These are phyloP conservation scores for Smittium culicis DNA, from an alignment of 371 early-diverging fungal species.

Conservation along the genomic window DNA sequence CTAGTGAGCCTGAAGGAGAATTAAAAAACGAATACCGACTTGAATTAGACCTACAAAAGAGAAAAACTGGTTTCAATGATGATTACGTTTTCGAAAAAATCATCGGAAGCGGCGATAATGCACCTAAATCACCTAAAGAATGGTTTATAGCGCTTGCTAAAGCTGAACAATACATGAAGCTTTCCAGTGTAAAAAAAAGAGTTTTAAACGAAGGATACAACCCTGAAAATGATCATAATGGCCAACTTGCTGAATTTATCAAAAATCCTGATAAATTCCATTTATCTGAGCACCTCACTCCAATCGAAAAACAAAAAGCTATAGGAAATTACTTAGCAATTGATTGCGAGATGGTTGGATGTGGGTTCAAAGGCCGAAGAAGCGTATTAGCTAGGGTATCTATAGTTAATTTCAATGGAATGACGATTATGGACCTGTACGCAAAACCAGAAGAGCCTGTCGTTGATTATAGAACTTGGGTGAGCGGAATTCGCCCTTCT, in stretches of 20 bases:
- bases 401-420: slow-evolving; percentile 86
- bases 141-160: slow-evolving; percentile 8
- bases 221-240: background rate
- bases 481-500: slow-evolving; percentile 84
- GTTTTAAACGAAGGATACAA: background rate
- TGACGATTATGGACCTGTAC: slow-evolving; percentile 66
- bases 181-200: background rate
- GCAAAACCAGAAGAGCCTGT: slow-evolving; percentile 69
- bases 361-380: slow-evolving; percentile 62
- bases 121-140: slow-evolving; percentile 8
- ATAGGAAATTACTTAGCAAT: slow-evolving; percentile 77
- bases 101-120: background rate
- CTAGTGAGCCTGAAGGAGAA: background rate
- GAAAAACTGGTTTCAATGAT: background rate
- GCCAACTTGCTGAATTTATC: background rate
- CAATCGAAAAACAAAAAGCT: slow-evolving; percentile 25
- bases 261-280: background rate
- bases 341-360: slow-evolving; percentile 98
- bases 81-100: background rate
- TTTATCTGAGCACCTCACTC: background rate
- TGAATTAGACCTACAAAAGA: background rate
- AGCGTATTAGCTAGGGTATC: slow-evolving; percentile 82
- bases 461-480: slow-evolving; percentile 82
- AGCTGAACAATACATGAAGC: slow-evolving; percentile 12
- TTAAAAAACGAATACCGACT: background rate